These are phyloP conservation scores for Clausena lansium DNA, from an alignment of 345 rosid genomes.

Conservation along the genomic window DNA sequence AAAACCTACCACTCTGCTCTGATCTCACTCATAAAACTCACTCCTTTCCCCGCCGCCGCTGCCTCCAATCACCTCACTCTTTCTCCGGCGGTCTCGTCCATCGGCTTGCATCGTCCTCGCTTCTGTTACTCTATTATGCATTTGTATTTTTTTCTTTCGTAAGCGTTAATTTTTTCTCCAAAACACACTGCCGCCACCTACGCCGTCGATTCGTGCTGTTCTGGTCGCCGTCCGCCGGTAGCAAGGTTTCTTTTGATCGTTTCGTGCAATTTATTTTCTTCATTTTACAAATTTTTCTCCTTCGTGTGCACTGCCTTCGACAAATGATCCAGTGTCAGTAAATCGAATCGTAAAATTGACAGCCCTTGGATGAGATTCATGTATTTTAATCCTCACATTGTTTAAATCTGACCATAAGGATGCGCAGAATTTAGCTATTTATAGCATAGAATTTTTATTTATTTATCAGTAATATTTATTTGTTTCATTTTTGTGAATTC, in stretches of 20 bases:
- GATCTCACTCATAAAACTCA: not conserved
- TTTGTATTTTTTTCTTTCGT: too few relatives aligned
- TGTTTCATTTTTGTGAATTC: not conserved
- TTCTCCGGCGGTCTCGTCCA: too few relatives aligned
- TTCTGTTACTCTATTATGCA: too few relatives aligned
- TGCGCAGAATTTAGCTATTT: not conserved
- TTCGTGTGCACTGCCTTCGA: not conserved
- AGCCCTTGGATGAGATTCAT: not conserved
- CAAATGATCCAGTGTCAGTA: not conserved
- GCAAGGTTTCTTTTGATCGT: not conserved
- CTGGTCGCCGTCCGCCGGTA: not conserved
- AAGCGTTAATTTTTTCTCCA: too few relatives aligned
- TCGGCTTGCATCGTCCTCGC: too few relatives aligned
- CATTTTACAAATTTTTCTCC: not conserved
- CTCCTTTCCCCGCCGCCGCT: not conserved
- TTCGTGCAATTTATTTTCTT: not conserved
- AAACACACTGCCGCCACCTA: not conserved
- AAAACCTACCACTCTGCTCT: not conserved
- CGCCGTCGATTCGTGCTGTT: not conserved
- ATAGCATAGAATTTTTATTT: too few relatives aligned
- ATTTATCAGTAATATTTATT: not conserved
- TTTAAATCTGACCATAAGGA: not conserved
- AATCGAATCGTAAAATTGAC: not conserved
- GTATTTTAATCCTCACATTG: not conserved
- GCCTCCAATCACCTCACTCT: too few relatives aligned